Evolutionary conservation across 164 flowering plant genomes (phyloP).

Genomic region (Tinospora cordifolia): DNA sequence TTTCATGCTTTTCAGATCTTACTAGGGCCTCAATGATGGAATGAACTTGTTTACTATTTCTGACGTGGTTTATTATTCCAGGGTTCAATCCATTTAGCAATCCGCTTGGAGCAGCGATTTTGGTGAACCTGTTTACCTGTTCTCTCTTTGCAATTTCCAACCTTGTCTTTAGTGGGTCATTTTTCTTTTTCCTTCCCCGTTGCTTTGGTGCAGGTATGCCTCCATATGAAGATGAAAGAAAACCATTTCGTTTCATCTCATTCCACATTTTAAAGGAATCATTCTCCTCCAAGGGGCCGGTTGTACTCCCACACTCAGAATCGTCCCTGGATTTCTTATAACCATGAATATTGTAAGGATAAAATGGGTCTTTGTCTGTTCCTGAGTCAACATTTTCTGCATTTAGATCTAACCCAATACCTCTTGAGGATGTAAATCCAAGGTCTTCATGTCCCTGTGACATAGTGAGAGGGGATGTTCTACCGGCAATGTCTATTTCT

Average conservation of each 20-base stretch:
- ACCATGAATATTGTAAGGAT: conserved; percentile 26
- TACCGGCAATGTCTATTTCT: neutral
- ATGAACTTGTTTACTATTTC: conserved; percentile 90
- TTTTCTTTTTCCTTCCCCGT: conserved; percentile 53
- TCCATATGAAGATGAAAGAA: conserved; percentile 55
- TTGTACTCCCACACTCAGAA: conserved; percentile 65
- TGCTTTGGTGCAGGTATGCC: conserved; percentile 59
- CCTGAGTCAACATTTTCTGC: conserved; percentile 37
- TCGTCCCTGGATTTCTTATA: conserved; percentile 33
- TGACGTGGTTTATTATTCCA: conserved; percentile 89
- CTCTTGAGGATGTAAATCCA: conserved; percentile 19
- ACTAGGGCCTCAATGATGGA: conserved; percentile 84
- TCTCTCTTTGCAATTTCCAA: conserved; percentile 84
- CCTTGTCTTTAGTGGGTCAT: conserved; percentile 49
- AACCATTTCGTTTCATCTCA: conserved; percentile 84
- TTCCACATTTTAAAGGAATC: conserved; percentile 59
- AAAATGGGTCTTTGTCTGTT: conserved; percentile 27
- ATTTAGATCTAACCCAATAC: conserved; percentile 46
- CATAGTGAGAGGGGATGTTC: conserved; percentile 10
- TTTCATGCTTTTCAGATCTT: conserved; percentile 46
- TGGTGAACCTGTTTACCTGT: conserved; percentile 69
- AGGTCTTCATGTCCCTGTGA: conserved; percentile 10
- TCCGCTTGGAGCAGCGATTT: conserved; percentile 92
- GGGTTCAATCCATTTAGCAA: conserved; percentile 78
- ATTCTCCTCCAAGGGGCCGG: conserved; percentile 47